Conservation (phyloP, 1,284 basidiomycete species). For the Puccinia triticina region DNA sequence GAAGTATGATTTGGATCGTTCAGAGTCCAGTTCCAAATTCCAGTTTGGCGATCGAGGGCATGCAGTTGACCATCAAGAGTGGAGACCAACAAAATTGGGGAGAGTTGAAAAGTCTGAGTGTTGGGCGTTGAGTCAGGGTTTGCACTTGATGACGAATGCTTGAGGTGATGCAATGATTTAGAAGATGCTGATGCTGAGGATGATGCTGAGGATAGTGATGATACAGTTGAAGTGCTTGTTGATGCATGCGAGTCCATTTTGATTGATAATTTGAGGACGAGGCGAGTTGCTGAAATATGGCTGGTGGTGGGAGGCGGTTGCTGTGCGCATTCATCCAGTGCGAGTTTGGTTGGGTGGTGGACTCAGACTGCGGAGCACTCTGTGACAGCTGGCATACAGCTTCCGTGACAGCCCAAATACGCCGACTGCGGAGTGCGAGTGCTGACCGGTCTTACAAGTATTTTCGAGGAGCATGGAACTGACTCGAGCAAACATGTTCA, state of each 20-base stretch:
- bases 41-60: slow-evolving; percentile 78
- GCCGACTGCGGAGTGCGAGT: too few relatives aligned
- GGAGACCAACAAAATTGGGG: slow-evolving; percentile 74
- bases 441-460: too few relatives aligned
- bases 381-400: not conserved
- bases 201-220: not conserved
- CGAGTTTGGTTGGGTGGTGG: not conserved
- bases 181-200: slow-evolving; percentile 19
- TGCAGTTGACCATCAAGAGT: slow-evolving; percentile 89
- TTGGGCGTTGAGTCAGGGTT: not conserved
- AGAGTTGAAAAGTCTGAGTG: slow-evolving; percentile 39
- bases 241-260: slow-evolving; percentile 2
- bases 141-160: slow-evolving; percentile 1
- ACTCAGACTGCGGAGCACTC: not conserved
- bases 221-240: slow-evolving; percentile 17
- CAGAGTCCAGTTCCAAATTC: slow-evolving; percentile 78
- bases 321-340: not conserved
- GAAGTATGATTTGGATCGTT: slow-evolving; percentile 62
- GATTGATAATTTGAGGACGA: not conserved
- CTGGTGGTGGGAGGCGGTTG: not conserved
- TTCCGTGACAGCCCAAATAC: not conserved
- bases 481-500: too few relatives aligned
- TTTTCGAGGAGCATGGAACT: too few relatives aligned
- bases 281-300: not conserved
- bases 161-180: not conserved